phyloP scores from a whole-genome alignment of 2,329 filamentous ascomycete species.

The Aspergillus alliaceus region DNA sequence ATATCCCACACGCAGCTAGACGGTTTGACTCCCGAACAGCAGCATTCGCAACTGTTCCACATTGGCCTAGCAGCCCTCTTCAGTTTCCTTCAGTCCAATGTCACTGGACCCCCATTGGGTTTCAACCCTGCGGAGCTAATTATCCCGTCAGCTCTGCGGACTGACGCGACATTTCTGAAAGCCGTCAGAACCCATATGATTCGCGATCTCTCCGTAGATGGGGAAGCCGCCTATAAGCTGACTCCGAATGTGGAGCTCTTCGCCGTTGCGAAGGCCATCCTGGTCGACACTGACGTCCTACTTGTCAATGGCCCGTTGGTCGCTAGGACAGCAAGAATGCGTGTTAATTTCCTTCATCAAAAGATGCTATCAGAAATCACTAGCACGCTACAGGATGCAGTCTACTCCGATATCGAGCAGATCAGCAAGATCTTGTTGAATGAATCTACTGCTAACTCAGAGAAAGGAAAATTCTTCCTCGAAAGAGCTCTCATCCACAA shows the following conservation, averaged over 20 bases:
- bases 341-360: slow-evolving; percentile 73
- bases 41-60: slow-evolving; percentile 47
- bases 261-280: slow-evolving; percentile 66
- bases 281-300: slow-evolving; percentile 51
- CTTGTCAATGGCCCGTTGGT: slow-evolving; percentile 42
- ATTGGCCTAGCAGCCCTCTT: slow-evolving; percentile 70
- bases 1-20: slow-evolving; percentile 19
- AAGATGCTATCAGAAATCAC: slow-evolving; percentile 64
- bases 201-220: slow-evolving; percentile 73
- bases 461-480: slow-evolving; percentile 70
- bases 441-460: slow-evolving; percentile 39
- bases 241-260: slow-evolving; percentile 84
- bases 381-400: slow-evolving; percentile 57
- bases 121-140: slow-evolving; percentile 54
- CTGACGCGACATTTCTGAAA: slow-evolving; percentile 43
- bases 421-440: slow-evolving; percentile 46
- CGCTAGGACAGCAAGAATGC: slow-evolving; percentile 63
- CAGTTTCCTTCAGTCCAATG: slow-evolving; percentile 81
- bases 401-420: slow-evolving; percentile 59
- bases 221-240: slow-evolving; percentile 80
- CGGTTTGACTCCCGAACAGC: slow-evolving; percentile 26
- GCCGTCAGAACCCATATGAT: slow-evolving; percentile 61
- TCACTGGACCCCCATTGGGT: slow-evolving; percentile 79
- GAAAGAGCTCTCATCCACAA: slow-evolving; percentile 83
- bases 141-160: slow-evolving; percentile 43